These are phyloP conservation scores for Adansonia digitata DNA, from an alignment of 345 rosid species.

Conservation along the genomic window DNA sequence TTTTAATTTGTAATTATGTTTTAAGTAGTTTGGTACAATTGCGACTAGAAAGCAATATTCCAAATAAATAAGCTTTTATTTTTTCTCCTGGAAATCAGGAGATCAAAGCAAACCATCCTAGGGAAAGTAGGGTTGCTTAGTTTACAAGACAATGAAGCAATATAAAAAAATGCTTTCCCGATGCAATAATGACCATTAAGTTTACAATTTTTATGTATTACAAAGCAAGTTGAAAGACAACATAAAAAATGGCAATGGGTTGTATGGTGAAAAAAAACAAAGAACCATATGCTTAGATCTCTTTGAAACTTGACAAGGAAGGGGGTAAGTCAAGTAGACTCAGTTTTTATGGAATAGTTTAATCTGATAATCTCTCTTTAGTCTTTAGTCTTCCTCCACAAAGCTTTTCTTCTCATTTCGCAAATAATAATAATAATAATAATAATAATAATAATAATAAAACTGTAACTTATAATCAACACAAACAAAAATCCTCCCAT, in stretches of 20 bases:
- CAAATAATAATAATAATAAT: not conserved
- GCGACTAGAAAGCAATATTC: not conserved
- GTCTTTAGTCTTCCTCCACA: not conserved
- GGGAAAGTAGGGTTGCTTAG: not conserved
- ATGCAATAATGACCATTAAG: not conserved
- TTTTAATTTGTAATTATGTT: no score
- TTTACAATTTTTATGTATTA: no score
- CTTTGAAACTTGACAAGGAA: conserved; percentile 12
- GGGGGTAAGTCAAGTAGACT: not conserved
- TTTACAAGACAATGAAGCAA: not conserved
- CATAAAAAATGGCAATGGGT: not conserved
- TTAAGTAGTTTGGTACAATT: not conserved
- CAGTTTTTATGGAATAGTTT: not conserved
- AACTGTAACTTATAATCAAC: conserved; percentile 9
- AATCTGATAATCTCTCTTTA: not conserved
- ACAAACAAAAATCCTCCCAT: conserved; percentile 42
- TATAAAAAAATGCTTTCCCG: not conserved
- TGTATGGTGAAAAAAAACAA: not conserved
- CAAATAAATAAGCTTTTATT: not conserved
- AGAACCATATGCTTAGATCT: conserved; percentile 3
- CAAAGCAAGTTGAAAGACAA: not conserved
- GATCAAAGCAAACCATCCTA: conserved; percentile 7
- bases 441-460: conserved; percentile 6
- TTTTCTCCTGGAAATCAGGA: conserved; percentile 23
- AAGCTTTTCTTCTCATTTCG: not conserved